Conservation (phyloP, 2,329 filamentous ascomycete genomes). For the Diaporthe citriasiana region DNA sequence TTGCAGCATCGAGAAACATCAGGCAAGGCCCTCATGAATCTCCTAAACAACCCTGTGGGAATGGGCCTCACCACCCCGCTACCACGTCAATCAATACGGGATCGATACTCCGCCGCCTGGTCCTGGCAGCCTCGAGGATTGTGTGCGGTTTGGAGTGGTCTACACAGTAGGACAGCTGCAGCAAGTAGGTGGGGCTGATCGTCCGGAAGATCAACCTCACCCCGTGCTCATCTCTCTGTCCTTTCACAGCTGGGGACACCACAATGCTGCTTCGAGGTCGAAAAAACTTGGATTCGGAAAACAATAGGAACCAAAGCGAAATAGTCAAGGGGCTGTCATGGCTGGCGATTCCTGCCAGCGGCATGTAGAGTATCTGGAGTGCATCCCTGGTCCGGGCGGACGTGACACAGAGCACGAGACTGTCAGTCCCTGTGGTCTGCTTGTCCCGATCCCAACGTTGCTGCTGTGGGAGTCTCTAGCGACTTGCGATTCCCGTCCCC, state of each 20-base stretch:
- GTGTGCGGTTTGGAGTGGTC: not conserved
- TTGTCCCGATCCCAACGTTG: not conserved
- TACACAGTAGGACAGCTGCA: slow-evolving; percentile 32
- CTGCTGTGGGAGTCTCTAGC: not conserved
- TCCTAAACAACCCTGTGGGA: slow-evolving; percentile 5
- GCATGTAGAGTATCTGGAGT: not conserved
- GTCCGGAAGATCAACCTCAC: slow-evolving; percentile 31
- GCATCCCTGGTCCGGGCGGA: not conserved
- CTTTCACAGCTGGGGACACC: slow-evolving; percentile 12
- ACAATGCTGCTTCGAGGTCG: slow-evolving; percentile 26
- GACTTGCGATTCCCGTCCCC: not conserved
- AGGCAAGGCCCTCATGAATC: slow-evolving; percentile 3
- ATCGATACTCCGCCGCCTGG: slow-evolving; percentile 8
- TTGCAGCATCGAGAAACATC: not conserved
- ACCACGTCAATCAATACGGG: slow-evolving; percentile 31
- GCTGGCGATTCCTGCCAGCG: not conserved
- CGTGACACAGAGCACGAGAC: not conserved
- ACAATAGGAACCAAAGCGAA: not conserved
- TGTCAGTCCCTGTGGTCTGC: not conserved
- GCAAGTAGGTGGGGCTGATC: slow-evolving; percentile 39
- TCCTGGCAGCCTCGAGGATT: slow-evolving; percentile 8
- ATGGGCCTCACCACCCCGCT: slow-evolving; percentile 18
- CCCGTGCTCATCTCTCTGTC: slow-evolving; percentile 28
- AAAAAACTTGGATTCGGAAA: slow-evolving; percentile 32
- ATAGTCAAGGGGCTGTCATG: not conserved